phyloP scores from a whole-genome alignment of 164 flowering plant genomes.

The Paratinospora sagittata region DNA sequence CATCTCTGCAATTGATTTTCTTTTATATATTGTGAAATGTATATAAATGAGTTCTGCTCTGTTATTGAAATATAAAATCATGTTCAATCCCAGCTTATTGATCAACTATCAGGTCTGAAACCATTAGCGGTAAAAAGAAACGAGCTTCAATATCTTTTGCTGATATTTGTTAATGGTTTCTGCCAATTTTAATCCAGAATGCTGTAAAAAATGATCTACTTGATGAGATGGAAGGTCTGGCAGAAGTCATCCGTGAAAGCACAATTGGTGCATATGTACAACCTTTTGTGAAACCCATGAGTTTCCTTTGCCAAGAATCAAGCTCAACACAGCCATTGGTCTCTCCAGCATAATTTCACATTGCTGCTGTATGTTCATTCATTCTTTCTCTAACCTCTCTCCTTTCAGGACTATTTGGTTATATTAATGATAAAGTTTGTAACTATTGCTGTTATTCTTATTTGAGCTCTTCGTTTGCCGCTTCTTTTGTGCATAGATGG shows the following conservation, averaged over 20 bases:
- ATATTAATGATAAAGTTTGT: background rate
- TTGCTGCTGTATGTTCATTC: background rate
- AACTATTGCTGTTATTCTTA: background rate
- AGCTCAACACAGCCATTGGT: conserved; percentile 35
- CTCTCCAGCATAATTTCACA: conserved; percentile 10
- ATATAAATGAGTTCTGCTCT: background rate
- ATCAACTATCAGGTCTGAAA: background rate
- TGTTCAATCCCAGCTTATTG: background rate
- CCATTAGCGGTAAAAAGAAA: background rate
- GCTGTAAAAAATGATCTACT: conserved; percentile 57
- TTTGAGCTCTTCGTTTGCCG: background rate
- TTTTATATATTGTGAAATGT: background rate
- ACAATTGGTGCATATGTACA: conserved; percentile 47
- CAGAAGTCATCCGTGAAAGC: conserved; percentile 32
- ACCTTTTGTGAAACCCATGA: conserved; percentile 40
- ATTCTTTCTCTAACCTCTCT: background rate
- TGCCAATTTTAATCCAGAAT: conserved; percentile 33
- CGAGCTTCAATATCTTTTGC: background rate
- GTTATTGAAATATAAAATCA: background rate
- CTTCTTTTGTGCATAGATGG: background rate
- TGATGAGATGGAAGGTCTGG: conserved; percentile 36
- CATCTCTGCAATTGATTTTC: background rate
- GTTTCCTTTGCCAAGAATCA: conserved; percentile 23
- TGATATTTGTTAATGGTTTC: background rate
- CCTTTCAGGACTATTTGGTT: background rate